phyloP scores from a whole-genome alignment of 768 basidiomycete genomes.

The Solioccasus polychromus region DNA sequence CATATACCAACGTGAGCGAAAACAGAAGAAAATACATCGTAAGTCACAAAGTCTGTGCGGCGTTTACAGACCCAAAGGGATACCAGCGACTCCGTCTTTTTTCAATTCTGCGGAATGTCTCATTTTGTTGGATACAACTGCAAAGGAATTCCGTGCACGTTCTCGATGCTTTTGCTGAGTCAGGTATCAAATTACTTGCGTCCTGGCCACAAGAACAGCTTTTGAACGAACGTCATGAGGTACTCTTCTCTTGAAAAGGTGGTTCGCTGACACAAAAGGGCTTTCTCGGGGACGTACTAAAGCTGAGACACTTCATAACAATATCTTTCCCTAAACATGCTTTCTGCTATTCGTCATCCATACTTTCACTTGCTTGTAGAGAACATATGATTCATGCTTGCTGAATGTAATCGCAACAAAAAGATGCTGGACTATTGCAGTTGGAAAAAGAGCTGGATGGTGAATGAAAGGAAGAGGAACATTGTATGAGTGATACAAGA shows the following conservation, averaged over 20 bases:
- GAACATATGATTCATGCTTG: conserved; percentile 19
- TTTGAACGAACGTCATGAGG: conserved; percentile 9
- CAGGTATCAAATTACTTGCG: conserved; percentile 27
- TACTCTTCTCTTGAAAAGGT: conserved; percentile 24
- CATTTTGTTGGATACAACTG: not conserved
- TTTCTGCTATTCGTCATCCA: too few species aligned
- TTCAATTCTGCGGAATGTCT: not conserved
- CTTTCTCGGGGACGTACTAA: too few species aligned
- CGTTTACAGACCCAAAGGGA: not conserved
- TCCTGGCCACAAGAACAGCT: conserved; percentile 21
- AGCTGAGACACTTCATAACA: too few species aligned
- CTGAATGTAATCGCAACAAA: conserved; percentile 24
- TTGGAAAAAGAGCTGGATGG: conserved; percentile 17
- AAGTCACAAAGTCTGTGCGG: too few species aligned
- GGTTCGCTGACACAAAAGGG: too few species aligned
- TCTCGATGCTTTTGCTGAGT: conserved; percentile 13
- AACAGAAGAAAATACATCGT: too few species aligned
- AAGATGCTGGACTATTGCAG: conserved; percentile 24
- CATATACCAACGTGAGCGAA: too few species aligned
- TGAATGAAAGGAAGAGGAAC: conserved; percentile 14
- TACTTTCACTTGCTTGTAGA: conserved; percentile 1
- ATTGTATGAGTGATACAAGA: conserved; percentile 20
- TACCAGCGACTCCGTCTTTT: conserved; percentile 5
- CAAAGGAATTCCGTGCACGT: conserved; percentile 18
- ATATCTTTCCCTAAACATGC: too few species aligned